Evolutionary conservation across 2,329 filamentous ascomycete species (phyloP).

Genomic region (Bertia moriformis): DNA sequence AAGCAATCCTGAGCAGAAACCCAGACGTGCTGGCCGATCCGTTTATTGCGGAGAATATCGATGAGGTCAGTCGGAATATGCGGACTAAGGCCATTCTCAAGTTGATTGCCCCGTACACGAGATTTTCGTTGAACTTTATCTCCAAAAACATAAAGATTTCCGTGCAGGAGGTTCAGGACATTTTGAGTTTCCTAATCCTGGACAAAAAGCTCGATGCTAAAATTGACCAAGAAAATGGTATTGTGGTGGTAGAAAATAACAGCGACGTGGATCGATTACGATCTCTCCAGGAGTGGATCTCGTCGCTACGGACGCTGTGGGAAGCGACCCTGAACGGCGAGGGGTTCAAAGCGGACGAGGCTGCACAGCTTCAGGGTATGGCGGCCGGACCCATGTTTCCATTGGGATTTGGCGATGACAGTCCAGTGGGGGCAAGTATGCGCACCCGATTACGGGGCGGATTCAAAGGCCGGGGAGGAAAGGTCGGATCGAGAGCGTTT

Average conservation of each 20-base stretch:
- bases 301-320: background rate
- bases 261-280: slow-evolving; percentile 61
- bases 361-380: background rate
- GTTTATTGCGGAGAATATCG: slow-evolving; percentile 97
- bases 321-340: background rate
- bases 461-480: background rate
- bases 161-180: slow-evolving; percentile 78
- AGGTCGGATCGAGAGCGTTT: background rate
- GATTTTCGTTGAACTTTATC: slow-evolving; percentile 79
- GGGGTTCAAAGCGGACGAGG: background rate
- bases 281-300: slow-evolving; percentile 41
- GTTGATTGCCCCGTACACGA: slow-evolving; percentile 84
- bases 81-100: slow-evolving; percentile 89
- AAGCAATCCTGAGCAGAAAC: slow-evolving; percentile 73
- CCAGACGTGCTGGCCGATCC: slow-evolving; percentile 78
- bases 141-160: slow-evolving; percentile 77
- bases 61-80: slow-evolving; percentile 96
- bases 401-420: background rate
- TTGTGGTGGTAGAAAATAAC: slow-evolving; percentile 63
- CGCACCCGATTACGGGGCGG: background rate
- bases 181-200: slow-evolving; percentile 85
- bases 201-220: slow-evolving; percentile 75
- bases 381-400: background rate
- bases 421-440: background rate
- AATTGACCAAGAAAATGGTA: slow-evolving; percentile 78